Evolutionary conservation across 2,329 filamentous ascomycete genomes (phyloP).

Genomic region (Epichloe brachyelytri): DNA sequence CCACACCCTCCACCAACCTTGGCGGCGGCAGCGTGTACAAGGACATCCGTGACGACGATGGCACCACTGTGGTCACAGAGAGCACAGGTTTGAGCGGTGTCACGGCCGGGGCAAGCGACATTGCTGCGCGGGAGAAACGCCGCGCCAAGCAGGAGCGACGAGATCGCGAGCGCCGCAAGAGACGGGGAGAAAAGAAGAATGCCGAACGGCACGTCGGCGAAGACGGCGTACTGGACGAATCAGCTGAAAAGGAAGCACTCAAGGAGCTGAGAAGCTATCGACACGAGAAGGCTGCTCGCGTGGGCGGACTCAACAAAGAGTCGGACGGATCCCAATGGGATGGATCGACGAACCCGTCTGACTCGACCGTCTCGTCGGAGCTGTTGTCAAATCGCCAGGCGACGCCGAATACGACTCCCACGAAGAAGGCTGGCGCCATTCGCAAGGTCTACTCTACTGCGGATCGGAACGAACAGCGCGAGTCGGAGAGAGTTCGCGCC

Average conservation of each 20-base stretch:
- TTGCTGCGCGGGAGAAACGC: constrained; percentile 41
- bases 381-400: constrained; percentile 45
- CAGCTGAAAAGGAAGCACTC: constrained; percentile 49
- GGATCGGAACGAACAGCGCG: constrained; percentile 38
- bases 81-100: constrained; percentile 37
- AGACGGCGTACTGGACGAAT: constrained; percentile 49
- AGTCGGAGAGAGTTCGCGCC: constrained; percentile 40
- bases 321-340: constrained; percentile 72
- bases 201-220: constrained; percentile 38
- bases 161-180: constrained; percentile 23
- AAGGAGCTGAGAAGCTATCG: constrained; percentile 72
- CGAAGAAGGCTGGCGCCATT: constrained; percentile 30
- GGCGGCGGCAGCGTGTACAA: constrained; percentile 82
- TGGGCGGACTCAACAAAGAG: constrained; percentile 78
- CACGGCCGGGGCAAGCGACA: constrained; percentile 44
- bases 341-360: constrained; percentile 54
- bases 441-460: constrained; percentile 50
- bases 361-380: constrained; percentile 46
- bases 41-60: constrained; percentile 46
- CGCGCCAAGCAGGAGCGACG: constrained; percentile 40
- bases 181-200: constrained; percentile 24
- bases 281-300: constrained; percentile 70
- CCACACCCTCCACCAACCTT: constrained; percentile 67
- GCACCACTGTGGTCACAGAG: constrained; percentile 32
- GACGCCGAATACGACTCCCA: constrained; percentile 42